Base-by-base conservation (phyloP, 1,139 yeast genomes). In the Debaryomyces nepalensis region DNA sequence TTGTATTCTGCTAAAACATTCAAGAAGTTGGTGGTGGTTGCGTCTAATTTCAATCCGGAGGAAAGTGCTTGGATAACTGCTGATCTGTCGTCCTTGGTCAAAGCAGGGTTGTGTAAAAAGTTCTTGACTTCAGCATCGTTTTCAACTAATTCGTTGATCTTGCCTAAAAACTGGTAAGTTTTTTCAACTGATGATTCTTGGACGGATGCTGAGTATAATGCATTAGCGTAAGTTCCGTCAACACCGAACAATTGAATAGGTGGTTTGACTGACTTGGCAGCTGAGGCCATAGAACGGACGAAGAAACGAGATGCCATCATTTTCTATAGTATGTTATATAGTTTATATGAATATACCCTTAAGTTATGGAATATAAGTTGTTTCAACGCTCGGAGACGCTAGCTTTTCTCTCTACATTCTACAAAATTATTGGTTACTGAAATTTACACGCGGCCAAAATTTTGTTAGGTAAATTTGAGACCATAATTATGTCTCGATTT, bases 141-240 rank as follows among this genome's bases (percentile, higher is more conserved):
- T 43, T 73, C 58, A 54, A 93, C 64, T 52, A 84, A 70, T 38
- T 72, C 64, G 59, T 76, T 66, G 55, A 93, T 68, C 55, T 81
- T 70, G 55, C 68, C 66, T 58, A 95, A 81, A 35, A 93, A 80
- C 59, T 79, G 74, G 65, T 77, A 81, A 41, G 96, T 82, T 59
- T 81, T 71, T 49, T 83, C 91, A 54, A 93, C 75, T 19, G 89
- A 75, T 26, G 95, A 80, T 57, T 84, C 83, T 77, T 87, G 87
- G 54, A 84, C 85, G 44, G 98, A 87, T 26, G 99, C 98, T 45
- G 91, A 77, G 81, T 85, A 93, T 58, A 93, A 79, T 39, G 99
- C 97, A 49, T 89, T 80, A 58, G 99, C 99, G 67, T 93, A 93
- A 51, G 98, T 90, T 64, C 98, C 99, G 57, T 91, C 97, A 54